A percentile compares a stretch with the other conserved stretches of the same genome.
Evolutionary conservation across 1,284 basidiomycete genomes (phyloP).

Genomic region (Pholiota adiposa): DNA sequence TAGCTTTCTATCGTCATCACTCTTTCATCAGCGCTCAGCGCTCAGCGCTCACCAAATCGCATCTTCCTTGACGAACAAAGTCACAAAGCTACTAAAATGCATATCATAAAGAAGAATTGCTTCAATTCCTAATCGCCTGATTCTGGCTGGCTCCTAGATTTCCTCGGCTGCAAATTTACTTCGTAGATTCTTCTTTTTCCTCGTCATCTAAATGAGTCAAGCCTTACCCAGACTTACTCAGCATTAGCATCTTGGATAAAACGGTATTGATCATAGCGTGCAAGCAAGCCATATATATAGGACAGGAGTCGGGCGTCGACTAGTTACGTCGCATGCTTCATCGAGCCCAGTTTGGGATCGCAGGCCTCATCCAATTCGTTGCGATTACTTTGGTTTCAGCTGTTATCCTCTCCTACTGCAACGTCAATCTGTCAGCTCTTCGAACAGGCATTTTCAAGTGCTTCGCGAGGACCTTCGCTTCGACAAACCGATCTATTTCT

Average conservation of each 20-base stretch:
- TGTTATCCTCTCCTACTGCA: conserved; percentile 13
- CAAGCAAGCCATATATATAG: conserved; percentile 7
- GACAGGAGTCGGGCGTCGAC: not conserved
- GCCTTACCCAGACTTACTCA: conserved; percentile 5
- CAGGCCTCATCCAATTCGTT: conserved; percentile 6
- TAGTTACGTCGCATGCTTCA: conserved; percentile 13
- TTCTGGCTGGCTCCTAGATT: not conserved
- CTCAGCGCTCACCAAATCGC: no score
- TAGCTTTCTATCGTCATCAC: not conserved
- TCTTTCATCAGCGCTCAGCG: not conserved
- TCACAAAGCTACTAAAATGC: not conserved
- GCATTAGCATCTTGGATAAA: not conserved
- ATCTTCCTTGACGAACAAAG: not conserved
- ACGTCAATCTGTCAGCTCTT: conserved; percentile 16
- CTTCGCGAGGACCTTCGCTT: conserved; percentile 7
- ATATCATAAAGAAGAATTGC: not conserved
- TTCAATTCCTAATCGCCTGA: not conserved
- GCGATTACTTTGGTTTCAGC: conserved; percentile 15
- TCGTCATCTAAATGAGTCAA: conserved; percentile 5
- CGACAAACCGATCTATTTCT: not conserved
- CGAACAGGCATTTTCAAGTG: conserved; percentile 6
- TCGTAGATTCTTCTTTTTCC: not conserved
- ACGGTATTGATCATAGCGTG: not conserved
- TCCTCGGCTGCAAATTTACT: not conserved
- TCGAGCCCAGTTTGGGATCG: not conserved